These are phyloP conservation scores for Xerocomus subilludens DNA, from an alignment of 1,284 basidiomycete species.

Conservation along the genomic window DNA sequence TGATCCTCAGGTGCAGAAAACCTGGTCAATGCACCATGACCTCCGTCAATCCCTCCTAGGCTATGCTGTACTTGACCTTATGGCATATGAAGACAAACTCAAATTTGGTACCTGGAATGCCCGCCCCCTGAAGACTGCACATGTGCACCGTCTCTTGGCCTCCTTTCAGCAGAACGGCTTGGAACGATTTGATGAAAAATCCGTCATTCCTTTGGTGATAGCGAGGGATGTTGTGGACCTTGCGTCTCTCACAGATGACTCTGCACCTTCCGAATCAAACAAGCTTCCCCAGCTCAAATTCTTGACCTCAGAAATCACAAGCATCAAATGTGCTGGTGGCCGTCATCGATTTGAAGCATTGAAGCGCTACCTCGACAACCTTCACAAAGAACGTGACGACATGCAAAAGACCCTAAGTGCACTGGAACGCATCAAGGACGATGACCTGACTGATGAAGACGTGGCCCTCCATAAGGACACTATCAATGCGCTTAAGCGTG, in stretches of 20 bases:
- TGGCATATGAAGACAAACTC: neutral
- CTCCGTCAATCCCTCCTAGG: conserved; percentile 1
- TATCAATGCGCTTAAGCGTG: too few species aligned
- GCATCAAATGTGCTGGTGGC: conserved; percentile 24
- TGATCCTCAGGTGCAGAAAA: neutral
- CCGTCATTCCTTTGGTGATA: conserved; percentile 23
- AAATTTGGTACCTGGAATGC: conserved; percentile 16
- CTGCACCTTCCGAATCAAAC: neutral
- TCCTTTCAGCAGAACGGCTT: conserved; percentile 10
- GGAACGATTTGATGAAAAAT: conserved; percentile 16
- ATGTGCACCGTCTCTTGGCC: neutral
- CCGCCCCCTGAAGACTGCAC: neutral
- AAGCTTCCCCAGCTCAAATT: conserved; percentile 3
- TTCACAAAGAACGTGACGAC: too few species aligned
- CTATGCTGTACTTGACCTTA: conserved; percentile 1
- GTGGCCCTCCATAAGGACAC: too few species aligned
- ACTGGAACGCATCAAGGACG: too few species aligned
- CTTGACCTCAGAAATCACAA: neutral
- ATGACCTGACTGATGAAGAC: too few species aligned
- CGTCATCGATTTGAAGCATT: conserved; percentile 21
- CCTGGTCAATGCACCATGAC: neutral
- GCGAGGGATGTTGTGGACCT: neutral
- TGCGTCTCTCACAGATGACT: neutral
- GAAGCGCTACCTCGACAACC: neutral
- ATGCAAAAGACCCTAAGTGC: too few species aligned